Conservation (phyloP, 2,329 filamentous ascomycete species). For the Diaporthe sp. region DNA sequence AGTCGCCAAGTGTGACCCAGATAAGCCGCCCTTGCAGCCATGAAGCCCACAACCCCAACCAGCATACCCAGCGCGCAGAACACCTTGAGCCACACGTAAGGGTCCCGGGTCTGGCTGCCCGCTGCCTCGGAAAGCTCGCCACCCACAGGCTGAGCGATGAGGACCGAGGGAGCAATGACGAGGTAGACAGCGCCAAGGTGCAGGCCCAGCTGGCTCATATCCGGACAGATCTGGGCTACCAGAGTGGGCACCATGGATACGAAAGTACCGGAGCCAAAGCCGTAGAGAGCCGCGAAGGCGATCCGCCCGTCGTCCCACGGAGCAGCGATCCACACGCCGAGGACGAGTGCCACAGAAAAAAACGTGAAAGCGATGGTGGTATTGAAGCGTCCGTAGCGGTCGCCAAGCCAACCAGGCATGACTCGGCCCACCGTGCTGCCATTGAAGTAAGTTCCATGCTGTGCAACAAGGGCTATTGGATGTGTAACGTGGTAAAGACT, state of each 20-base stretch:
- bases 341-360: constrained; percentile 50
- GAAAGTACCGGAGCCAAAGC: constrained; percentile 72
- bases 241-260: constrained; percentile 68
- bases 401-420: constrained; percentile 58
- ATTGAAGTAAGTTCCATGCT: neutral
- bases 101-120: constrained; percentile 46
- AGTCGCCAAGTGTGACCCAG: constrained; percentile 36
- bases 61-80: constrained; percentile 62
- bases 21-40: constrained; percentile 39
- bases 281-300: constrained; percentile 70
- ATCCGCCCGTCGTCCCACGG: constrained; percentile 64
- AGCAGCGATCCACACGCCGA: constrained; percentile 54
- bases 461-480: neutral
- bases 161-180: constrained; percentile 62
- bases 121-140: constrained; percentile 58
- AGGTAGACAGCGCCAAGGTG: constrained; percentile 68
- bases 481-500: neutral
- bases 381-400: constrained; percentile 52
- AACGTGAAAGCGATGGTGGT: constrained; percentile 57
- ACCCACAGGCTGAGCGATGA: constrained; percentile 68
- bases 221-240: constrained; percentile 66
- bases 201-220: constrained; percentile 67
- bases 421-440: constrained; percentile 62
- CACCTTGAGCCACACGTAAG: constrained; percentile 61
- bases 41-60: constrained; percentile 40